Percentiles rank a stretch among this genome's conserved stretches.
Evolutionary conservation across 805 yeast species (phyloP).

Genomic region (Candida vaughaniae): DNA sequence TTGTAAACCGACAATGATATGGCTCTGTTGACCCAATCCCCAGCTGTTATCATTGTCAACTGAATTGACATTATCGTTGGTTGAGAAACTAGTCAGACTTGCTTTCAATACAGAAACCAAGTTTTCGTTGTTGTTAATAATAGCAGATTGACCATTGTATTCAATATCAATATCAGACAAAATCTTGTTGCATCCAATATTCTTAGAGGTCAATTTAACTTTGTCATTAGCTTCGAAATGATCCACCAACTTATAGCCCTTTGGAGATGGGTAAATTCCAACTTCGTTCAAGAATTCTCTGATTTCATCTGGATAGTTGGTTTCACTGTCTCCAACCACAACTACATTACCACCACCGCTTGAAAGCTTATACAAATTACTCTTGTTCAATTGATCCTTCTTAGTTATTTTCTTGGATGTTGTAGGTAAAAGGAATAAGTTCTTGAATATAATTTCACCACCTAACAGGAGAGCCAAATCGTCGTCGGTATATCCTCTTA

Average conservation of each 20-base stretch:
- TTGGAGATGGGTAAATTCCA: constrained; percentile 84
- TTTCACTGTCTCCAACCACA: constrained; percentile 51
- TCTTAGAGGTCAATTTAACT: constrained; percentile 28
- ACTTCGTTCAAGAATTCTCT: constrained; percentile 70
- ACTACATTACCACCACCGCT: constrained; percentile 74
- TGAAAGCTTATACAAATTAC: constrained; percentile 56
- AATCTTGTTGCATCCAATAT: constrained; percentile 24
- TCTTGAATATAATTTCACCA: constrained; percentile 6
- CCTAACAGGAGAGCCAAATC: constrained; percentile 13
- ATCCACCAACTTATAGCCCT: constrained; percentile 61
- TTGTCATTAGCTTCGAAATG: constrained; percentile 48
- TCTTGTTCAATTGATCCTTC: constrained; percentile 29
- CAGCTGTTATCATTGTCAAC: constrained; percentile 54
- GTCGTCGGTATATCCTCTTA: constrained; percentile 22
- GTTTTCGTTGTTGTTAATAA: constrained; percentile 65
- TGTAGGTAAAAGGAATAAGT: constrained; percentile 32
- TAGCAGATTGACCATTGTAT: constrained; percentile 61
- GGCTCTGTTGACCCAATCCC: constrained; percentile 81
- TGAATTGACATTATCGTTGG: constrained; percentile 41
- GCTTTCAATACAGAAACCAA: constrained; percentile 71
- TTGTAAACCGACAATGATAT: constrained; percentile 74
- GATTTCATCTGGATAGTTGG: constrained; percentile 40
- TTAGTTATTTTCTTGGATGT: constrained; percentile 31
- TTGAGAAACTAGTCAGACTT: constrained; percentile 61
- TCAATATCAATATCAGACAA: constrained; percentile 15